A percentile compares a stretch with the other conserved stretches of the same genome.
These are phyloP conservation scores for Laguncularia racemosa DNA, from an alignment of 345 rosid species.

Conservation along the genomic window DNA sequence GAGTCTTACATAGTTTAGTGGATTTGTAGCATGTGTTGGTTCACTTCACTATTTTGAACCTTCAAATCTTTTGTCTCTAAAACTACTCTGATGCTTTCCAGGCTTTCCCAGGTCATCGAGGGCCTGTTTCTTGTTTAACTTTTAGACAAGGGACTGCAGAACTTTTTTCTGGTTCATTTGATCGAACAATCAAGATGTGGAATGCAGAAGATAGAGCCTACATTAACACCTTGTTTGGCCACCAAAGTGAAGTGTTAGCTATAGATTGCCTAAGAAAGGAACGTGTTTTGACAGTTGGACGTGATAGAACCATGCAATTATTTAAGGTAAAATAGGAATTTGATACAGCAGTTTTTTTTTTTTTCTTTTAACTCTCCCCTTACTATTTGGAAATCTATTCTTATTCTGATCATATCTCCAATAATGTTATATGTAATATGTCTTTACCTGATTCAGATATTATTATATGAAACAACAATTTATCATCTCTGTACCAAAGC, in stretches of 20 bases:
- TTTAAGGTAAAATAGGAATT: conserved; percentile 31
- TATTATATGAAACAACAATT: no score
- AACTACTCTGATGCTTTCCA: conserved; percentile 17
- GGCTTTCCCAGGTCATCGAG: conserved; percentile 95
- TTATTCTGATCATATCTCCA: not conserved
- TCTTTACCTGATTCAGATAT: no score
- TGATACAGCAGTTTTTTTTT: not conserved
- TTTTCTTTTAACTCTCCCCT: no score
- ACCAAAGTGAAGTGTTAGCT: conserved; percentile 68
- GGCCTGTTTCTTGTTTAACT: conserved; percentile 72
- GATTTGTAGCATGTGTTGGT: not conserved
- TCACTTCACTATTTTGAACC: conserved; percentile 10
- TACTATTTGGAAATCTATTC: not conserved
- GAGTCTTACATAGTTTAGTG: not conserved
- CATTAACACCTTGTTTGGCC: conserved; percentile 68
- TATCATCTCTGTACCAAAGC: not conserved
- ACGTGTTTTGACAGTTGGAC: conserved; percentile 68
- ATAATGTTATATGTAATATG: no score
- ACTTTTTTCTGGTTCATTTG: conserved; percentile 97
- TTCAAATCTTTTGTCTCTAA: not conserved
- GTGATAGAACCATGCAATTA: conserved; percentile 83
- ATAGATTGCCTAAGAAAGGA: conserved; percentile 77
- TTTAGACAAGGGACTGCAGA: conserved; percentile 85
- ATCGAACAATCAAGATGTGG: conserved; percentile 89
- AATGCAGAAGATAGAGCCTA: conserved; percentile 86